These are phyloP conservation scores for Paratinospora sagittata DNA, from an alignment of 164 flowering plant genomes.

Conservation along the genomic window DNA sequence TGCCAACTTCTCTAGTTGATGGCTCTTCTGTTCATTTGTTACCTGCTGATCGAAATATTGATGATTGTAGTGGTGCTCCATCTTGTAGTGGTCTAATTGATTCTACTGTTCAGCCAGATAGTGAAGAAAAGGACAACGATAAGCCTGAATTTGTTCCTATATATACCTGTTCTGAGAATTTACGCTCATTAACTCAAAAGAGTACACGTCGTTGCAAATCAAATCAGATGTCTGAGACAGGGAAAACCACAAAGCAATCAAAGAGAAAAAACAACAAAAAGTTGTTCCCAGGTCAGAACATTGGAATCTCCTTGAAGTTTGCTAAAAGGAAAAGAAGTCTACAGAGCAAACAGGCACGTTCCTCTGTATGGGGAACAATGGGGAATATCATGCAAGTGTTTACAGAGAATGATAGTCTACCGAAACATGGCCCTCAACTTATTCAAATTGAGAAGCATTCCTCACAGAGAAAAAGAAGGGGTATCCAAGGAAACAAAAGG, in stretches of 20 bases:
- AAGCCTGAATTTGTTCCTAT: conserved; percentile 14
- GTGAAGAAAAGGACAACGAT: conserved; percentile 21
- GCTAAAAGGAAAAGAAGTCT: conserved; percentile 54
- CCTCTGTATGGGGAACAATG: conserved; percentile 54
- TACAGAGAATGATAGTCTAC: conserved; percentile 16
- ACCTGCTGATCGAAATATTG: conserved; percentile 16
- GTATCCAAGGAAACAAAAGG: conserved; percentile 23
- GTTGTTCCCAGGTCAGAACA: conserved; percentile 4
- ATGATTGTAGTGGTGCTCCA: conserved; percentile 15
- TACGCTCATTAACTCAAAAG: conserved; percentile 26
- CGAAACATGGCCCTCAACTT: conserved; percentile 15
- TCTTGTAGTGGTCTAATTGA: conserved; percentile 20
- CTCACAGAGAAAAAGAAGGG: conserved; percentile 16
- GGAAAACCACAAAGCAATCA: conserved; percentile 21
- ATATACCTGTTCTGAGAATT: conserved; percentile 20
- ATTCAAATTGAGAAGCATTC: conserved; percentile 19
- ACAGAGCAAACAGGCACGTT: conserved; percentile 42
- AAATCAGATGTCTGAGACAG: conserved; percentile 21
- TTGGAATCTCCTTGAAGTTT: conserved; percentile 20
- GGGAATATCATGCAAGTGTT: conserved; percentile 32
- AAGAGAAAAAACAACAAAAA: conserved; percentile 20
- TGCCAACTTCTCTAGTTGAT: conserved; percentile 13
- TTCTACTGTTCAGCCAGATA: conserved; percentile 12
- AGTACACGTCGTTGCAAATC: conserved; percentile 27
- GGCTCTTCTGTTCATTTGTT: conserved; percentile 15